Evolutionary conservation across 805 yeast species (phyloP).

Genomic region (Hyphopichia homilentoma): DNA sequence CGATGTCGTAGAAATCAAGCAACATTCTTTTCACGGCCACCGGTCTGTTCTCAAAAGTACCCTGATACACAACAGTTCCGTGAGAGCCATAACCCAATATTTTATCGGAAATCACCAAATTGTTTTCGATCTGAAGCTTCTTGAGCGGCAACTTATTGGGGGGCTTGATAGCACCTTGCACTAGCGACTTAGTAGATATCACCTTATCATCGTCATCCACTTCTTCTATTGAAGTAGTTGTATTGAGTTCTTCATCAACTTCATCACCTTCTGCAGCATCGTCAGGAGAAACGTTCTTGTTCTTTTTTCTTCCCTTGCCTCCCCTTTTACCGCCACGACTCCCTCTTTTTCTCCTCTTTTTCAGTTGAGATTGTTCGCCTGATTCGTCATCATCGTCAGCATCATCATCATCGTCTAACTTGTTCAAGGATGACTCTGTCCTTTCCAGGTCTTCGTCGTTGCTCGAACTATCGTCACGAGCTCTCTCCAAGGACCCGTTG

Average conservation of each 20-base stretch:
- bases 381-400: conserved; percentile 7
- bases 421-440: conserved; percentile 9
- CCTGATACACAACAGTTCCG: conserved; percentile 92
- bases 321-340: conserved; percentile 75
- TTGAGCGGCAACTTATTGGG: conserved; percentile 17
- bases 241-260: conserved; percentile 2
- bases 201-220: conserved; percentile 10
- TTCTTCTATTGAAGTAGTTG: conserved; percentile 6
- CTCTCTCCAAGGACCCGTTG: conserved; percentile 8
- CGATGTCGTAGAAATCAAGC: conserved; percentile 88
- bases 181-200: conserved; percentile 26
- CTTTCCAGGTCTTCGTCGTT: conserved; percentile 11
- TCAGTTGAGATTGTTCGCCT: conserved; percentile 16
- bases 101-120: conserved; percentile 61
- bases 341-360: conserved; percentile 76
- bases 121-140: conserved; percentile 43
- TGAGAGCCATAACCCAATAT: conserved; percentile 95
- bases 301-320: conserved; percentile 14
- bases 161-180: conserved; percentile 14
- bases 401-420: conserved; percentile 3
- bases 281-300: conserved; percentile 5
- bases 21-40: conserved; percentile 96
- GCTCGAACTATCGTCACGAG: not conserved
- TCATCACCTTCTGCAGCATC: conserved; percentile 8
- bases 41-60: conserved; percentile 85